Conservation (phyloP, 495 filamentous ascomycete genomes). For the Talaromyces borbonicus region DNA sequence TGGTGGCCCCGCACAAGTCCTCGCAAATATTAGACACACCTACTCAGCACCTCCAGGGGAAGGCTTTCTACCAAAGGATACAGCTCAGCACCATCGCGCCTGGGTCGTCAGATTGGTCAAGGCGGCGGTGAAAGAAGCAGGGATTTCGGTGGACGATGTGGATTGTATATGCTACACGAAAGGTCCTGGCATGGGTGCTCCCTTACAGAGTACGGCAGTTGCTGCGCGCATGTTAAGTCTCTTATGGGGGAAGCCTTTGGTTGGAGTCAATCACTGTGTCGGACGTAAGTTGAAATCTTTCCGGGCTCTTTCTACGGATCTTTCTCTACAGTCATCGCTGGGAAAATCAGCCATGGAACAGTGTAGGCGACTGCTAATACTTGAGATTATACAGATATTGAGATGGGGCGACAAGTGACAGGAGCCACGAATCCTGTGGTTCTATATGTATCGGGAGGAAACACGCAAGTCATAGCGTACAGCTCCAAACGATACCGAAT, state of each 20-base stretch:
- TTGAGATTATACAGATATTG: slow-evolving; percentile 55
- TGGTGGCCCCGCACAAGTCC: slow-evolving; percentile 56
- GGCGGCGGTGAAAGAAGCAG: slow-evolving; percentile 61
- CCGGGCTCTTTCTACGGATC: too few relatives aligned
- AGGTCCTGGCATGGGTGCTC: slow-evolving; percentile 94
- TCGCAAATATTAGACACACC: slow-evolving; percentile 91
- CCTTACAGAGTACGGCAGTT: slow-evolving; percentile 79
- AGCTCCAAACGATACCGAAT: slow-evolving; percentile 89
- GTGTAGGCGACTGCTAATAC: too few relatives aligned
- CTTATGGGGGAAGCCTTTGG: slow-evolving; percentile 77
- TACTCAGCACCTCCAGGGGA: slow-evolving; percentile 85
- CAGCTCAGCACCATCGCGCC: slow-evolving; percentile 78
- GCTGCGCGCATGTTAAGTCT: slow-evolving; percentile 73
- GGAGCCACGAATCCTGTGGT: slow-evolving; percentile 88
- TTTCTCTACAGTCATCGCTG: too few relatives aligned
- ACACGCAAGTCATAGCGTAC: slow-evolving; percentile 98
- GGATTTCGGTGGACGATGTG: slow-evolving; percentile 52
- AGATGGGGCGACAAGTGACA: slow-evolving; percentile 95
- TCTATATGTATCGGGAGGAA: slow-evolving; percentile 91
- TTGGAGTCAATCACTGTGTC: slow-evolving; percentile 96
- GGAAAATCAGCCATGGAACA: too few relatives aligned
- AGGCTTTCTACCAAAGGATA: slow-evolving; percentile 95
- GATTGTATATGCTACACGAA: slow-evolving; percentile 93
- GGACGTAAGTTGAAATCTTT: slow-evolving; percentile 65
- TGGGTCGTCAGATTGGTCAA: slow-evolving; percentile 76